A percentile compares a stretch with the other conserved stretches of the same genome.
Evolutionary conservation across 257 asterid species (phyloP).

Genomic region (Datura wrightii): DNA sequence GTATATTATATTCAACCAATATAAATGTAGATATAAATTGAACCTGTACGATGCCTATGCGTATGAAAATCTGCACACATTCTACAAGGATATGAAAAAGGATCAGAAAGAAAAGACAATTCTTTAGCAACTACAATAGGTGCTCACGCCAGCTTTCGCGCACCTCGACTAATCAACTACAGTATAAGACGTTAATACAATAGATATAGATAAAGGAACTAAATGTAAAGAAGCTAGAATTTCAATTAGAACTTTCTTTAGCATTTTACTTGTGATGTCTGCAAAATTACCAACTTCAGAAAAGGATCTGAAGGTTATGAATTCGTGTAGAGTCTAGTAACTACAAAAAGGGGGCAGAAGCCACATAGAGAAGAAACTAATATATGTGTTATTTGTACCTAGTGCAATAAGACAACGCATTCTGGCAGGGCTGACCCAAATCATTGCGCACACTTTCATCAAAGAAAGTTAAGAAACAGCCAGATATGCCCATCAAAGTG

Average conservation of each 20-base stretch:
- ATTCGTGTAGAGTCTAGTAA: no score
- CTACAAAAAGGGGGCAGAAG: no score
- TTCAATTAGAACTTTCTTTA: no score
- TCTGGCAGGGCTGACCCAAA: conserved; percentile 93
- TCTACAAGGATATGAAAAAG: conserved; percentile 49
- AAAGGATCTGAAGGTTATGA: no score
- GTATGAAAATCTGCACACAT: conserved; percentile 89
- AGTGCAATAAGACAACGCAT: conserved; percentile 83
- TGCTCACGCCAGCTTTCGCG: no score
- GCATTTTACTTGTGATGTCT: no score
- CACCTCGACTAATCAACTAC: no score
- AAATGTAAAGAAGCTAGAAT: no score
- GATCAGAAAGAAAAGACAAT: background rate
- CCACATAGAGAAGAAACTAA: background rate
- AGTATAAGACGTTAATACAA: no score
- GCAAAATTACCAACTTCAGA: no score
- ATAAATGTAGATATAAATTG: conserved; percentile 79
- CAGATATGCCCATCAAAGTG: conserved; percentile 85
- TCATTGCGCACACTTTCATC: conserved; percentile 92
- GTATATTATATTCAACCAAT: no score
- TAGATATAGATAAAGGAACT: no score
- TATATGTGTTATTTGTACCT: conserved; percentile 52
- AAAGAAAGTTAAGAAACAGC: conserved; percentile 92
- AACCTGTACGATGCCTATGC: conserved; percentile 45
- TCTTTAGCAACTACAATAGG: background rate